phyloP scores from a whole-genome alignment of 148 eudicot genomes.

The Fagopyrum tataricum region DNA sequence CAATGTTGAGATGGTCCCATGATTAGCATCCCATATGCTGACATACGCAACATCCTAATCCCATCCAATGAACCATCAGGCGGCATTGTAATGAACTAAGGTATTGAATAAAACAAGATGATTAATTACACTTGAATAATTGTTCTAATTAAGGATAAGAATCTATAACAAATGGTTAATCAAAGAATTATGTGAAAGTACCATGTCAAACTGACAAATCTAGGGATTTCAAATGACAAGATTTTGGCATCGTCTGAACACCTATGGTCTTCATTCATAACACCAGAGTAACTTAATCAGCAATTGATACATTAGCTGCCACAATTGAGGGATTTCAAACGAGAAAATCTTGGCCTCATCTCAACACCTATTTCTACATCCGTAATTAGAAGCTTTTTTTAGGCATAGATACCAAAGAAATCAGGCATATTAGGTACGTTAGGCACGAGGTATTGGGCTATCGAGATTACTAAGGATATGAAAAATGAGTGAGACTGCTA shows the following conservation, averaged over 20 bases:
- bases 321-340: too few relatives aligned
- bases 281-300: not conserved
- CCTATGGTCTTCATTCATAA: not conserved
- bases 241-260: not conserved
- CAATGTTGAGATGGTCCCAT: slow-evolving; percentile 70
- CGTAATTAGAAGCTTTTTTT: too few relatives aligned
- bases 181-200: not conserved
- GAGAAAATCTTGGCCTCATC: too few relatives aligned
- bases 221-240: not conserved
- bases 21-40: slow-evolving; percentile 28
- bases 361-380: too few relatives aligned
- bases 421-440: too few relatives aligned
- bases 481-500: too few relatives aligned
- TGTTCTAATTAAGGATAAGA: not conserved
- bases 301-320: not conserved
- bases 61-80: slow-evolving; percentile 43
- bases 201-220: not conserved
- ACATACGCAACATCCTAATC: slow-evolving; percentile 35
- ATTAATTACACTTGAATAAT: not conserved
- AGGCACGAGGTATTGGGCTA: too few relatives aligned
- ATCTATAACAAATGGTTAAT: not conserved
- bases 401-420: too few relatives aligned
- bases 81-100: slow-evolving; percentile 48
- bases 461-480: too few relatives aligned
- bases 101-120: slow-evolving; percentile 5